Percentiles rank a stretch among this genome's conserved stretches.
Conservation (phyloP, 768 basidiomycete genomes). For the Naganishia randhawae region DNA sequence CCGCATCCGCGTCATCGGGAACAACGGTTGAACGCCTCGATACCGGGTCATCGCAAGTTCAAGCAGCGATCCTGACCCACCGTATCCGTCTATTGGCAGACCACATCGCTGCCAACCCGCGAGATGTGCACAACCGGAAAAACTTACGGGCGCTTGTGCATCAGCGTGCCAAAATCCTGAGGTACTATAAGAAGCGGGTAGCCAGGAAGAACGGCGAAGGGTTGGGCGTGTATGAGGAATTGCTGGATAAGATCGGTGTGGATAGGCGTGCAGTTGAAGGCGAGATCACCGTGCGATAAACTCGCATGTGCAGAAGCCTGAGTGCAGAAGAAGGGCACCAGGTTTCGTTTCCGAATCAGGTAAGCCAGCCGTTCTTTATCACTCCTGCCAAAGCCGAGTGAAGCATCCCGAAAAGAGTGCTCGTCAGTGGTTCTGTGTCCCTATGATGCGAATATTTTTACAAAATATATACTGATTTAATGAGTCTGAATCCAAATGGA, state of each 20-base stretch:
- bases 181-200: conserved; percentile 54
- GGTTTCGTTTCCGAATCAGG: not conserved
- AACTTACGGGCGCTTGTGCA: conserved; percentile 75
- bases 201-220: conserved; percentile 26
- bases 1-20: not conserved
- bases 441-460: conserved; percentile 25
- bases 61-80: conserved; percentile 81
- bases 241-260: conserved; percentile 70
- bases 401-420: not conserved
- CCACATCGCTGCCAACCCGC: conserved; percentile 62
- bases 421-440: not conserved
- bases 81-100: conserved; percentile 76
- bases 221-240: conserved; percentile 67
- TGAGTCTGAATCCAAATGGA: conserved; percentile 33
- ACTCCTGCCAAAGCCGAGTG: not conserved
- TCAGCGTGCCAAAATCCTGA: conserved; percentile 73
- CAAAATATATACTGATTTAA: conserved; percentile 33
- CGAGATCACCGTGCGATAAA: conserved; percentile 63
- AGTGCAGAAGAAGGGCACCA: not conserved
- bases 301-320: not conserved
- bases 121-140: conserved; percentile 70
- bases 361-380: not conserved
- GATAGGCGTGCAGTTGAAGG: conserved; percentile 80
- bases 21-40: conserved; percentile 1
- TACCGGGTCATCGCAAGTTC: conserved; percentile 28